A percentile compares a stretch with the other conserved stretches of the same genome.
Evolutionary conservation across 75 land plant species (phyloP).

Genomic region (Gnetum montanum): DNA sequence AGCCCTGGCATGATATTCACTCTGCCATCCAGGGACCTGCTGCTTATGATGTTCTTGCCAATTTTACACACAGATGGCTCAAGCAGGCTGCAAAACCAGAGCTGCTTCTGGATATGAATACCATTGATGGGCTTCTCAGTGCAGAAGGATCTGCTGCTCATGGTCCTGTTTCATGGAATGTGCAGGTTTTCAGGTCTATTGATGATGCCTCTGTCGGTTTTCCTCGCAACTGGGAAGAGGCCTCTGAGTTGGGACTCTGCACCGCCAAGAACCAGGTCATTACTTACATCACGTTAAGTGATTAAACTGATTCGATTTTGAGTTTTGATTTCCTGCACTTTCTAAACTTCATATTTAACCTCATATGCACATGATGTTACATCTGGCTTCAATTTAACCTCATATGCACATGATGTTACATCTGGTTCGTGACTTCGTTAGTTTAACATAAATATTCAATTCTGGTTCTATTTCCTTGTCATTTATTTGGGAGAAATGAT

Average conservation of each 20-base stretch:
- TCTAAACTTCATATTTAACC: no score
- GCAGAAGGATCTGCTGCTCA: not conserved
- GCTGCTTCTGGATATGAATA: not conserved
- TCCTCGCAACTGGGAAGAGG: slow-evolving; percentile 5
- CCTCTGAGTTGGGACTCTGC: slow-evolving; percentile 12
- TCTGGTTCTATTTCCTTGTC: no score
- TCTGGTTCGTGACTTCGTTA: no score
- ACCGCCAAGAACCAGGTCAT: slow-evolving; percentile 23
- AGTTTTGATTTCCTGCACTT: no score
- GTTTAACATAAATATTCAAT: no score
- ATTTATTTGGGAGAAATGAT: no score
- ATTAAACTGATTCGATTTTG: no score
- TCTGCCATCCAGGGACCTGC: slow-evolving; percentile 32
- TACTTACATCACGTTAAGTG: no score
- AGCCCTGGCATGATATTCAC: slow-evolving; percentile 59
- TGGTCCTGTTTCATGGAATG: slow-evolving; percentile 46
- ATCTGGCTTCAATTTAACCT: no score
- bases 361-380: no score
- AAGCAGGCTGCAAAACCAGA: slow-evolving; percentile 7
- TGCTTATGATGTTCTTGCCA: slow-evolving; percentile 41
- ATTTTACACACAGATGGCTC: slow-evolving; percentile 47
- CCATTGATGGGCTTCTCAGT: not conserved
- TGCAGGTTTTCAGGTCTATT: slow-evolving; percentile 71
- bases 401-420: no score
- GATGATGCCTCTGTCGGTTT: slow-evolving; percentile 44